phyloP scores from a whole-genome alignment of 441 rosid species.

The Gossypium armourianum region DNA sequence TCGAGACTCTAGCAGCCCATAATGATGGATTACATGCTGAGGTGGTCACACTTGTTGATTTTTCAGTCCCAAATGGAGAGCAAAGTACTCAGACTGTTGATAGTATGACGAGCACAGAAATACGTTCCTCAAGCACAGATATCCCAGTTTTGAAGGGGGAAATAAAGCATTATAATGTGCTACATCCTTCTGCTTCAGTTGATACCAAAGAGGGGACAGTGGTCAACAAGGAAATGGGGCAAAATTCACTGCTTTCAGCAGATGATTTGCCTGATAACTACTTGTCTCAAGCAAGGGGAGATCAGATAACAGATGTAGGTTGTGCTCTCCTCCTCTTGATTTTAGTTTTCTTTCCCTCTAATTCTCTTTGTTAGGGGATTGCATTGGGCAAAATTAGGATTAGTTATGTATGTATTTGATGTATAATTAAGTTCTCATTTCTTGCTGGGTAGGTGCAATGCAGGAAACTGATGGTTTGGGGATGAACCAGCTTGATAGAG shows the following conservation, averaged over 20 bases:
- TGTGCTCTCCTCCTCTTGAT: slow-evolving; percentile 50
- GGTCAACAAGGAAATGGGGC: slow-evolving; percentile 23
- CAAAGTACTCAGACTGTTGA: slow-evolving; percentile 23
- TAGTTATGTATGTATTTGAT: slow-evolving; percentile 26
- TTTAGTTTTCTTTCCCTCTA: slow-evolving; percentile 10
- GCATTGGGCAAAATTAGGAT: slow-evolving; percentile 17
- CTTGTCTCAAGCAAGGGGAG: slow-evolving; percentile 40
- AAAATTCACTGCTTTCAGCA: slow-evolving; percentile 27
- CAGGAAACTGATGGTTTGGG: slow-evolving; percentile 67
- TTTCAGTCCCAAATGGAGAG: slow-evolving; percentile 26
- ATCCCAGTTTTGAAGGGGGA: slow-evolving; percentile 29
- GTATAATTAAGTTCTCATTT: slow-evolving; percentile 66
- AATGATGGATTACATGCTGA: slow-evolving; percentile 21
- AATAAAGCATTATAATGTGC: slow-evolving; percentile 24
- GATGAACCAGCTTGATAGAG: slow-evolving; percentile 31
- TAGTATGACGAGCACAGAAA: slow-evolving; percentile 19
- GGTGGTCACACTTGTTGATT: slow-evolving; percentile 18
- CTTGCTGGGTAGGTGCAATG: slow-evolving; percentile 87
- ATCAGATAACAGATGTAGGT: slow-evolving; percentile 83
- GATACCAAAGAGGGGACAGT: slow-evolving; percentile 21
- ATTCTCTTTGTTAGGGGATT: slow-evolving; percentile 15
- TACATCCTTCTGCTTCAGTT: slow-evolving; percentile 16
- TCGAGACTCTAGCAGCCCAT: slow-evolving; percentile 18
- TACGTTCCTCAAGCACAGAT: slow-evolving; percentile 21
- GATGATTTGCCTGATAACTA: slow-evolving; percentile 38